Percentiles rank a stretch among this genome's conserved stretches.
Evolutionary conservation across 192 early-diverging fungal species (phyloP).

Genomic region (Paraglomus brasilianum): DNA sequence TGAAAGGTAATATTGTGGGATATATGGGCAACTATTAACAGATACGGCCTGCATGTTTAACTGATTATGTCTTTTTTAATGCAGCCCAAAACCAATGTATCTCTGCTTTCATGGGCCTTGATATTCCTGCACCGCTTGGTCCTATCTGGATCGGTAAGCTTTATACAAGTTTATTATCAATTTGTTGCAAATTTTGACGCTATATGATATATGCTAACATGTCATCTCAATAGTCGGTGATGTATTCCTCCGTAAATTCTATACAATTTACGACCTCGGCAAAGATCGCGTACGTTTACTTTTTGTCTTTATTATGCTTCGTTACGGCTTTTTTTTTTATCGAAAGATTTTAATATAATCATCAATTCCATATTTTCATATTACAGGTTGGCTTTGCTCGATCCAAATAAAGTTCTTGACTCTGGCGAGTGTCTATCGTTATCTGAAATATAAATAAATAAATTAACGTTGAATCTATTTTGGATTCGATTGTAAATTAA

Average conservation of each 20-base stretch:
- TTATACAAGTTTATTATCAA: no score
- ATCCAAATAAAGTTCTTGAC: neutral
- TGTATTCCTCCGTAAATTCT: slow-evolving; percentile 82
- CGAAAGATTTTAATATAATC: neutral
- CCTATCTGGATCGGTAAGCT: slow-evolving; percentile 72
- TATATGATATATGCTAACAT: neutral
- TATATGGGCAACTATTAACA: neutral
- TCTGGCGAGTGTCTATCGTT: no score
- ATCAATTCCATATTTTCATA: no score
- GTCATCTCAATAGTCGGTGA: slow-evolving; percentile 58
- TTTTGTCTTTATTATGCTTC: slow-evolving; percentile 25
- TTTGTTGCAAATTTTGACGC: slow-evolving; percentile 12
- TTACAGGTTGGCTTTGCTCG: slow-evolving; percentile 13
- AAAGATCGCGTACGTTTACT: slow-evolving; percentile 64
- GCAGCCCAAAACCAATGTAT: slow-evolving; percentile 68
- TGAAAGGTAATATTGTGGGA: slow-evolving; percentile 35
- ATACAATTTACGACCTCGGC: slow-evolving; percentile 69
- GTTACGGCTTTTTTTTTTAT: slow-evolving; percentile 33
- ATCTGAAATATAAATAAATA: no score
- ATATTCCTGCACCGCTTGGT: slow-evolving; percentile 74
- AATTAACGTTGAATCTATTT: no score
- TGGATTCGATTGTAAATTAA: neutral
- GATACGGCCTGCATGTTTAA: slow-evolving; percentile 13
- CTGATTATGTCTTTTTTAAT: slow-evolving; percentile 38
- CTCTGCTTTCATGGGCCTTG: slow-evolving; percentile 90